phyloP scores from a whole-genome alignment of 2,329 filamentous ascomycete genomes.

The Magnaporthiopsis incrustans region DNA sequence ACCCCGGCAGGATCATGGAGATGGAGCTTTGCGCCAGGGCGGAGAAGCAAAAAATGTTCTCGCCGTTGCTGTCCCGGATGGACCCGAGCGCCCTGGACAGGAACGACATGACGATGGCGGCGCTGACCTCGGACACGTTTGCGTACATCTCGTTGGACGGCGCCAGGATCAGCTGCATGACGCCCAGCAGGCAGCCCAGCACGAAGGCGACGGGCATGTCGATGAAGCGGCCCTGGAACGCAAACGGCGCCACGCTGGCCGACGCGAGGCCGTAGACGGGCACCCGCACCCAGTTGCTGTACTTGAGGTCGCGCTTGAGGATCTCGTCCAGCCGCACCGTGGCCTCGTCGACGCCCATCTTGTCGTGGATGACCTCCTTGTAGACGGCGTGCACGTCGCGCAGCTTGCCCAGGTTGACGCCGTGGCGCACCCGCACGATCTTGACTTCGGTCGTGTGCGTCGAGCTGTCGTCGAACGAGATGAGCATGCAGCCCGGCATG shows the following conservation, averaged over 20 bases:
- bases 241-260: conserved; percentile 69
- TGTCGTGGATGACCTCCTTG: conserved; percentile 74
- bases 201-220: conserved; percentile 72
- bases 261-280: conserved; percentile 69
- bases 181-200: conserved; percentile 65
- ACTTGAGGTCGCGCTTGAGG: conserved; percentile 37
- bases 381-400: conserved; percentile 70
- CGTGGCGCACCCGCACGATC: conserved; percentile 59
- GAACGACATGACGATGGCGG: conserved; percentile 57
- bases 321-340: conserved; percentile 52
- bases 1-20: conserved; percentile 65
- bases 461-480: conserved; percentile 70
- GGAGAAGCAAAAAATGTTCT: conserved; percentile 61
- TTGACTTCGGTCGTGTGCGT: conserved; percentile 78
- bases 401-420: conserved; percentile 66
- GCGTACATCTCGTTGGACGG: conserved; percentile 59
- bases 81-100: conserved; percentile 62
- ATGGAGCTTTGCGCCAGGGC: conserved; percentile 66
- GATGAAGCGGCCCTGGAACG: conserved; percentile 67
- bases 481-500: conserved; percentile 87
- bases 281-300: conserved; percentile 46
- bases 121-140: conserved; percentile 38
- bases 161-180: conserved; percentile 66
- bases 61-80: conserved; percentile 34
- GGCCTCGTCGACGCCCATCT: conserved; percentile 64